phyloP scores from a whole-genome alignment of 1,139 yeast genomes.

The Candida anutae region DNA sequence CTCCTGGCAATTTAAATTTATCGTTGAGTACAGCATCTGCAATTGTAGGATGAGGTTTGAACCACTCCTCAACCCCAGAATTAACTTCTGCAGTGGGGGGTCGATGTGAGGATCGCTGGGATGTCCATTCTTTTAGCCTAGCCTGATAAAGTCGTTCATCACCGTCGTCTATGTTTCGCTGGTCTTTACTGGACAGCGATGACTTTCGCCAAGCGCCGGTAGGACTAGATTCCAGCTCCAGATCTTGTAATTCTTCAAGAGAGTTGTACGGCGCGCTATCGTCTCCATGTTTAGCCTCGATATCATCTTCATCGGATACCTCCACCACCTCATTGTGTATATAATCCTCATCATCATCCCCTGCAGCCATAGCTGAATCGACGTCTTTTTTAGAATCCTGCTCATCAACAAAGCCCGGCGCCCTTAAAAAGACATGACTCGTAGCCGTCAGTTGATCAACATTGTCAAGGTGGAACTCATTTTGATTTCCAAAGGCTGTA shows the following conservation, averaged over 20 bases:
- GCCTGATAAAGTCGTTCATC: constrained; percentile 54
- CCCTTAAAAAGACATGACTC: constrained; percentile 28
- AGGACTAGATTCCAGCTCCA: constrained; percentile 1
- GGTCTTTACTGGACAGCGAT: constrained; percentile 7
- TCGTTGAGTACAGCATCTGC: constrained; percentile 70
- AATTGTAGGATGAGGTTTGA: constrained; percentile 66
- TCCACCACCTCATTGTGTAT: background rate
- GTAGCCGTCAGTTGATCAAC: constrained; percentile 8
- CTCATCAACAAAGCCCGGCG: constrained; percentile 27
- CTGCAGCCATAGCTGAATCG: background rate
- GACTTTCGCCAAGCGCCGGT: constrained; percentile 2
- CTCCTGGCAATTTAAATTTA: constrained; percentile 78
- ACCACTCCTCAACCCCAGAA: constrained; percentile 31
- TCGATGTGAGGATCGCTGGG: constrained; percentile 32
- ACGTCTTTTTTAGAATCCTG: background rate
- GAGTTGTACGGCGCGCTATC: constrained; percentile 9
- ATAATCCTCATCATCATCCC: background rate
- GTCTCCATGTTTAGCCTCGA: constrained; percentile 11
- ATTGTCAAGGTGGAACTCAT: constrained; percentile 33
- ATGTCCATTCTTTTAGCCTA: constrained; percentile 55
- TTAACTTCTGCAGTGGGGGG: no score
- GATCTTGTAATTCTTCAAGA: constrained; percentile 4
- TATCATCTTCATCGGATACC: constrained; percentile 2
- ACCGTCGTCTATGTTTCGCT: constrained; percentile 66
- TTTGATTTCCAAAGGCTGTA: constrained; percentile 82